phyloP scores from a whole-genome alignment of 1,139 yeast species.

The Kazachstania sp. region DNA sequence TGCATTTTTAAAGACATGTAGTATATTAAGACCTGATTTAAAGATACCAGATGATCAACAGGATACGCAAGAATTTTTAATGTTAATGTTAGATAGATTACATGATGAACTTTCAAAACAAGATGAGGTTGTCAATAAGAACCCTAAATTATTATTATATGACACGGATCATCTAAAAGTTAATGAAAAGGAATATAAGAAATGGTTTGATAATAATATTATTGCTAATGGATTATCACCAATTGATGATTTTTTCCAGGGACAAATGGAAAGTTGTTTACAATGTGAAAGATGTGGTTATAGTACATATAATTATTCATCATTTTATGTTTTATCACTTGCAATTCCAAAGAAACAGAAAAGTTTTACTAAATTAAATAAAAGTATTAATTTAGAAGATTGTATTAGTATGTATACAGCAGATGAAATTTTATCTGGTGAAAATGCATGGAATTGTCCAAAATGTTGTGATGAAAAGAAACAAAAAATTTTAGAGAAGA shows the following conservation, averaged over 20 bases:
- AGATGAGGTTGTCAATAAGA: constrained; percentile 33
- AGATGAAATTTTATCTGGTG: constrained; percentile 61
- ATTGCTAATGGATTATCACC: constrained; percentile 58
- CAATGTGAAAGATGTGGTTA: constrained; percentile 57
- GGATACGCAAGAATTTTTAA: constrained; percentile 68
- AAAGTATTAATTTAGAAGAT: constrained; percentile 42
- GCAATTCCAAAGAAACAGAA: constrained; percentile 47
- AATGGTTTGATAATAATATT: constrained; percentile 49
- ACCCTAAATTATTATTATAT: constrained; percentile 32
- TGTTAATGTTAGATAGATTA: constrained; percentile 55
- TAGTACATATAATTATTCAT: constrained; percentile 49
- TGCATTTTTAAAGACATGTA: constrained; percentile 48
- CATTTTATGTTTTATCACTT: constrained; percentile 55
- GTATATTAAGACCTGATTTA: constrained; percentile 52
- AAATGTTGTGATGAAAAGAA: constrained; percentile 40
- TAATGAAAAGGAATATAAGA: constrained; percentile 42
- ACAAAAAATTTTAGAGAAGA: constrained; percentile 1
- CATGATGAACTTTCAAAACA: constrained; percentile 55
- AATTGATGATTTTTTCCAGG: constrained; percentile 54
- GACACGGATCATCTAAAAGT: constrained; percentile 31
- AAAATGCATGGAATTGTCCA: constrained; percentile 76
- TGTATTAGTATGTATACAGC: constrained; percentile 60
- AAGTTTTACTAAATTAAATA: constrained; percentile 26
- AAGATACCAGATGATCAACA: constrained; percentile 66
- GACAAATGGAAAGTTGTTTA: constrained; percentile 57